Evolutionary conservation across 495 filamentous ascomycete genomes (phyloP).

Genomic region (Hypoxylon subgilvum): DNA sequence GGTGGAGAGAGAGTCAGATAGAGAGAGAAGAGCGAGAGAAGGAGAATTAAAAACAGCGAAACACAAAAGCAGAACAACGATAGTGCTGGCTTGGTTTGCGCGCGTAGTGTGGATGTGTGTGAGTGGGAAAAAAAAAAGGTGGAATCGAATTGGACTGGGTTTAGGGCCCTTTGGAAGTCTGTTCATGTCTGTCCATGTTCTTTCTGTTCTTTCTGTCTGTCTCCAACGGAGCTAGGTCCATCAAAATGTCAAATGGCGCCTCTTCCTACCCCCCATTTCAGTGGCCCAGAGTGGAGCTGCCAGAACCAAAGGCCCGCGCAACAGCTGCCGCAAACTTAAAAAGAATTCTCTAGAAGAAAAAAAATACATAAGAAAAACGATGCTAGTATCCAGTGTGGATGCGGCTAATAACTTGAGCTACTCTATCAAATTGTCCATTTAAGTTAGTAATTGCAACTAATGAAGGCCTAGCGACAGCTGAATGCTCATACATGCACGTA

Average conservation of each 20-base stretch:
- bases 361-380: neutral
- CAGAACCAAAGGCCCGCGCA: slow-evolving; percentile 23
- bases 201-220: too few relatives aligned
- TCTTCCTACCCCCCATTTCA: slow-evolving; percentile 18
- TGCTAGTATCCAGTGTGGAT: too few relatives aligned
- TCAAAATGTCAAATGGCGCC: slow-evolving; percentile 15
- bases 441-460: too few relatives aligned
- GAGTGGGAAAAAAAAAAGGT: slow-evolving; percentile 48
- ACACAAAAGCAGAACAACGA: slow-evolving; percentile 66
- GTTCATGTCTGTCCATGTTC: too few relatives aligned
- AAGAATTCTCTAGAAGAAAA: slow-evolving; percentile 24
- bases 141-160: slow-evolving; percentile 38
- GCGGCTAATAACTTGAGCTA: too few relatives aligned
- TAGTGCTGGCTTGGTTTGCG: slow-evolving; percentile 48
- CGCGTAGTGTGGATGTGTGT: slow-evolving; percentile 55
- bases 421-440: too few relatives aligned
- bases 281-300: slow-evolving; percentile 33
- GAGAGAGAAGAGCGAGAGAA: slow-evolving; percentile 59
- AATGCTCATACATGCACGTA: too few relatives aligned
- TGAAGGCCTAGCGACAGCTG: too few relatives aligned
- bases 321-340: slow-evolving; percentile 29
- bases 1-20: slow-evolving; percentile 49
- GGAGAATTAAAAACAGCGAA: slow-evolving; percentile 54
- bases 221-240: slow-evolving; percentile 9
- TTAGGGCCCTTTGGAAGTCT: slow-evolving; percentile 30